A percentile compares a stretch with the other conserved stretches of the same genome.
Conservation (phyloP, 192 early-diverging fungal species). For the Mortierella hygrophila region DNA sequence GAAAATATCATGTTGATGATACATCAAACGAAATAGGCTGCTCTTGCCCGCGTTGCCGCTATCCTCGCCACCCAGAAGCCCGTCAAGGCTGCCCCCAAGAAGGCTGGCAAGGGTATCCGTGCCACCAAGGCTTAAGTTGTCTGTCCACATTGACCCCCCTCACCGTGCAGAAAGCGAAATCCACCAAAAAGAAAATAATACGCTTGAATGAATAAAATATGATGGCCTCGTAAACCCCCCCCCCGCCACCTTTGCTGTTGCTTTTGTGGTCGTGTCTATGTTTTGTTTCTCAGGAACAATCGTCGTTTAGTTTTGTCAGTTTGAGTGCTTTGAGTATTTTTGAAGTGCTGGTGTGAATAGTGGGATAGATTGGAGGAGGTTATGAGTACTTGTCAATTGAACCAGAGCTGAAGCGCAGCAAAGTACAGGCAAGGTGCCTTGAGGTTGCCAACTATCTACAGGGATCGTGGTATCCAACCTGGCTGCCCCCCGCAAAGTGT, state of each 20-base stretch:
- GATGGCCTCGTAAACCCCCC: conserved; percentile 15
- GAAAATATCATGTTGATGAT: background rate
- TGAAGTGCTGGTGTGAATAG: too few species aligned
- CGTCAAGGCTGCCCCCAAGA: conserved; percentile 68
- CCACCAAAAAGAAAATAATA: background rate
- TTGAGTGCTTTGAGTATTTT: too few species aligned
- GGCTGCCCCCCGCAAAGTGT: background rate
- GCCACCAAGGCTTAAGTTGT: conserved; percentile 59
- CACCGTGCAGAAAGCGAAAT: background rate
- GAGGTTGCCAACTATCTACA: too few species aligned
- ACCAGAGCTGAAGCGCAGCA: too few species aligned
- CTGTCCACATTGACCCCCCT: background rate
- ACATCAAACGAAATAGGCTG: conserved; percentile 59
- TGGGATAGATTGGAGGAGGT: too few species aligned
- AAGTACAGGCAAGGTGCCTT: too few species aligned
- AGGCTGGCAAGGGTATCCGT: conserved; percentile 71
- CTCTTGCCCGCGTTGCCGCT: conserved; percentile 78
- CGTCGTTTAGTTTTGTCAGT: too few species aligned
- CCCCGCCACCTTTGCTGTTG: too few species aligned
- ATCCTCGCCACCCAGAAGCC: conserved; percentile 75
- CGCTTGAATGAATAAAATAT: conserved; percentile 26
- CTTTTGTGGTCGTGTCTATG: too few species aligned
- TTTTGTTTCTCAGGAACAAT: too few species aligned
- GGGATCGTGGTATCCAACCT: background rate
- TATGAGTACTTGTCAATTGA: too few species aligned